phyloP scores from a whole-genome alignment of 352 stramenopile genomes.

The Lagenidium giganteum region DNA sequence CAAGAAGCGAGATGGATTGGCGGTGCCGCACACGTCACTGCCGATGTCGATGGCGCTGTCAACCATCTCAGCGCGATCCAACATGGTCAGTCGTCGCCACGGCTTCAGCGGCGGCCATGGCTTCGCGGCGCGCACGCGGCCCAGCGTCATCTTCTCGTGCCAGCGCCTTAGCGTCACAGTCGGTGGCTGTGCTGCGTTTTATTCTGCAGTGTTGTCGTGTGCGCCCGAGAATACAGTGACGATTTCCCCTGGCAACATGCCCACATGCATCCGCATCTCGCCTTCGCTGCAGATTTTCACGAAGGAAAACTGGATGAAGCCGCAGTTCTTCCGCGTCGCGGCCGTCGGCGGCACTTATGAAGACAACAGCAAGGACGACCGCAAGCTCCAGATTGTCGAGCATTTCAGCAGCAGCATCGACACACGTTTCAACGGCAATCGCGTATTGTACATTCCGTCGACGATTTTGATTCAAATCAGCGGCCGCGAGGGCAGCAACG shows the following conservation, averaged over 20 bases:
- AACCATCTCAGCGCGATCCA: no score
- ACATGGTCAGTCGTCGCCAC: conserved; percentile 5
- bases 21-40: no score
- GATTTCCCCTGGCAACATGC: conserved; percentile 26
- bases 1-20: no score
- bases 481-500: conserved; percentile 31
- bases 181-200: conserved; percentile 32
- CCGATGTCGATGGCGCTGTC: no score
- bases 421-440: conserved; percentile 35
- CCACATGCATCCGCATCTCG: conserved; percentile 27
- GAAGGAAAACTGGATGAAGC: conserved; percentile 32
- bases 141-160: conserved; percentile 24
- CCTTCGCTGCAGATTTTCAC: conserved; percentile 44
- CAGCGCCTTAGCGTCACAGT: conserved; percentile 24
- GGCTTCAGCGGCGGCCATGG: conserved; percentile 6
- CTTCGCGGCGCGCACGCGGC: neutral
- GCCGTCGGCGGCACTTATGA: conserved; percentile 21
- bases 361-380: conserved; percentile 18
- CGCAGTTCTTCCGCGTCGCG: conserved; percentile 46
- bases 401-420: conserved; percentile 43
- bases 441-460: conserved; percentile 27
- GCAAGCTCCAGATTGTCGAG: conserved; percentile 33
- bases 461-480: conserved; percentile 39
- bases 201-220: conserved; percentile 30
- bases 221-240: conserved; percentile 30